Base-by-base conservation (phyloP, 345 rosid genomes). In the Eucalyptus curtisii region DNA sequence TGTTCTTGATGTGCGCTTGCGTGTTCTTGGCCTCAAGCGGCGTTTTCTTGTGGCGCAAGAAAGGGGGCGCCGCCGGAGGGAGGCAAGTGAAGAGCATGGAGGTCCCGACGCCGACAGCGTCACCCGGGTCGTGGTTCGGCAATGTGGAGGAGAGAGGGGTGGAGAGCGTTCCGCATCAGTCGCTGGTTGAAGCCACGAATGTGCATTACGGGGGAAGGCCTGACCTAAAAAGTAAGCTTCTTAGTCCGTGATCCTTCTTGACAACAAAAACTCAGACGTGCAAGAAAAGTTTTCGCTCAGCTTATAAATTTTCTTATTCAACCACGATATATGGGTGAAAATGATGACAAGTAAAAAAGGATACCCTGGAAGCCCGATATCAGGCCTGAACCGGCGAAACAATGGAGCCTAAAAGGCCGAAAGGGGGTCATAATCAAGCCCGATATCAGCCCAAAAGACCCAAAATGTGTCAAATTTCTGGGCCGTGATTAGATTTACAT, bases 171-270 rank as follows among this genome's bases (percentile, higher is more conserved):
- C 92, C 93, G 47, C 89, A n/a, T 30, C 87, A 66, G 59, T 86
- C 91, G 40, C 84, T 92, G 76, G 49, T 85, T 19, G 88, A 93
- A 27, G 88, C 86, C 22, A 89, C 91, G 22, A 55, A 80, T 42
- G 91, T 92, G 81, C 89, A 89, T 85, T 89, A 84, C 27, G 93
- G 93, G 6, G 84, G 27, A 76, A 89, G 93, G 66, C 95, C 93
- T 37, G 90, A 92, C 49, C 86, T 92, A 1, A 93, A 90, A 55
- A 93, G 91, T 92, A 90, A 90, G 94, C 49, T 22, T 45, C 37
- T 31, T 59, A 40, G 15, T 37, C 1, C 48, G 7, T 37, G 82
- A 76, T 25, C 14, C 13, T 37, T 37, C 27, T 2, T 10, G 8
- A 76, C 82, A 3, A 37, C 14, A 10, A 19, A 19, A 76, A 68